Evolutionary conservation across 1,284 basidiomycete species (phyloP), one percentile per base, ranked within the genome.

Genomic region (Trichosporon sp.): DNA sequence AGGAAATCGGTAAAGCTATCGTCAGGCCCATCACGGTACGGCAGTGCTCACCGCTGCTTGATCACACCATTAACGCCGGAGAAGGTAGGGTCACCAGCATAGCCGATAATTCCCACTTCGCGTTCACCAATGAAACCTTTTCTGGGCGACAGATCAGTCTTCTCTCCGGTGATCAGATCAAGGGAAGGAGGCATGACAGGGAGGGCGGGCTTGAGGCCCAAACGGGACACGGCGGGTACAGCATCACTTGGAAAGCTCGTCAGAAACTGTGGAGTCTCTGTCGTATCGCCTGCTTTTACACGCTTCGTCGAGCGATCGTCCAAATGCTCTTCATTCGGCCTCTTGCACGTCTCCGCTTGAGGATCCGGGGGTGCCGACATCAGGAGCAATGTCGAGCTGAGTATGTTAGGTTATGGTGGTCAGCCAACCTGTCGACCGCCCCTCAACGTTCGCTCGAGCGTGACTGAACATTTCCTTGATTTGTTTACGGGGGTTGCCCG

Each of bases 1-100:
- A 96, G 74, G 76, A 97, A 97, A 80, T 97, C 94, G 37, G 93
- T 94, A 77, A 96, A 96, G 72, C 94, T 95, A 5, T 14, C 23
- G 46, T 56, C 36, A 44, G 57, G 16, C n/a, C 37, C 16, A 11
- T 13, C 27, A 9, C 23, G 6, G 10, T 29, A 19, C 5, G 3
- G 37, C 40, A 36, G 10, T 5, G 70, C 83, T 66, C 66, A 92
- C 93, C 93, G 84, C 81, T 96, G 93, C 80, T 97, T 97, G 78
- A 97, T 95, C 73, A 96, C 94, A 8, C 91, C 94, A 58, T 88
- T 84, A 67, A 96, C 69, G 11, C 74, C 88, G 69, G 85, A 85
- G 4, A 88, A 84, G n/a, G 88, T 84, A 64, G 85, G 85, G 23
- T 83, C 82, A 11, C 87, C 87, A 67, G 92, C 86, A 78, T 94